Evolutionary conservation across 345 rosid genomes (phyloP).

Genomic region (Erucastrum elatum): DNA sequence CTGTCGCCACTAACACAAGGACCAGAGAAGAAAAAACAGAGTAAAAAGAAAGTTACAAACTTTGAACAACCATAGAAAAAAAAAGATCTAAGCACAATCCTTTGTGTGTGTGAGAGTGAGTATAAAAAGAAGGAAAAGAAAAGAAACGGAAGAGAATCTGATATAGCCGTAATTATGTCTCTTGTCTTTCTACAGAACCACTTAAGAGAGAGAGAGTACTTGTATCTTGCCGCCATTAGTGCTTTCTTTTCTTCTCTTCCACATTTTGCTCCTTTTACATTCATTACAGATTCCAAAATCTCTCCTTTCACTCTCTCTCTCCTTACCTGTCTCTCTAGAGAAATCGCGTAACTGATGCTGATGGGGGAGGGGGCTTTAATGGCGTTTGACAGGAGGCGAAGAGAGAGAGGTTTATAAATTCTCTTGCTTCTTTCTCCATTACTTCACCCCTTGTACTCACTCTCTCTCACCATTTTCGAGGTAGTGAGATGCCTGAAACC

Average conservation of each 20-base stretch:
- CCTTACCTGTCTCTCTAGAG: slow-evolving; percentile 32
- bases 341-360: slow-evolving; percentile 41
- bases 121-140: slow-evolving; percentile 1
- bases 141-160: slow-evolving; percentile 31
- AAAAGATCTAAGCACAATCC: not conserved
- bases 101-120: not conserved
- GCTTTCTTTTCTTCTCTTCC: slow-evolving; percentile 23
- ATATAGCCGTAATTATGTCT: slow-evolving; percentile 33
- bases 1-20: slow-evolving; percentile 30
- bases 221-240: slow-evolving; percentile 40
- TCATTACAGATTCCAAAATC: slow-evolving; percentile 36
- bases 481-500: not conserved
- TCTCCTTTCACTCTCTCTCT: slow-evolving; percentile 21
- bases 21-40: not conserved
- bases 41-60: not conserved
- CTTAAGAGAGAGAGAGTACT: slow-evolving; percentile 1
- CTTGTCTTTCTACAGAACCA: not conserved
- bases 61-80: not conserved
- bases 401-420: slow-evolving; percentile 36
- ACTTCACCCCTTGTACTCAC: slow-evolving; percentile 30
- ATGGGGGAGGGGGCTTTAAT: slow-evolving; percentile 38
- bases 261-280: slow-evolving; percentile 39
- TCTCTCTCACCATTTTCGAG: slow-evolving; percentile 11
- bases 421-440: slow-evolving; percentile 39
- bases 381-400: slow-evolving; percentile 34